Base-by-base conservation (phyloP, 306 rosid genomes). In the Argentina anserina region DNA sequence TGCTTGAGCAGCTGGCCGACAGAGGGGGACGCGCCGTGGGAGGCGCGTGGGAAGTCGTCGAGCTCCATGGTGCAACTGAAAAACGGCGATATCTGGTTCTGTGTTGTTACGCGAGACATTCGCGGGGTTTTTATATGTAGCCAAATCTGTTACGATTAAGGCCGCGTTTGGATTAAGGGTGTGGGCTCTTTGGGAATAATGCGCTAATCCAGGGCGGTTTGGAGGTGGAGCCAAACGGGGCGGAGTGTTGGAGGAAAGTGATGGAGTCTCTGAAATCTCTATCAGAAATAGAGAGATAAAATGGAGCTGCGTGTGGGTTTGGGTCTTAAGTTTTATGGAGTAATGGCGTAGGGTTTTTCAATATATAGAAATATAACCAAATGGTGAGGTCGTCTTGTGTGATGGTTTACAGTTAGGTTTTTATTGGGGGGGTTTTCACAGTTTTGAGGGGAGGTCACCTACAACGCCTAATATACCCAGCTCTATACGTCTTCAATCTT, bases 1-100 rank as follows among this genome's bases (percentile, higher is more conserved):
- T 82, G 84, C 71, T 89, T 91, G 28, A 94, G 83, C 5, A 91
- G 93, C 66, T 90, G 90, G 0, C 91, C 99, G 0, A 94, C 83
- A 0, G 97, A 86, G 2, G 91, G 91, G 11, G 87, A 81, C 3
- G 84, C 28, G 14, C 70, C 69, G 26, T 77, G 64, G 5, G 78
- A 3, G 29, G 77, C 46, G 79, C 71, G 82, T 3, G 85, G 66
- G 49, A 71, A 58, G 47, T 81, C 71, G 37, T 52, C 47, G 3
- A 85, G 83, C 58, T 89, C 97, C 79, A 85, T 71, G 9, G 71
- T 46, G 49, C 49, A 45, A 31, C 40, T 72, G 0, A 76, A 77
- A 75, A 80, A 78, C 20, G 89, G 79, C 21, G 82, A 70, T 42
- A 73, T 43, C 20, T 46, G 45, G 60, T 75, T 77, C 15, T 84